These are phyloP conservation scores for Purshia tridentata DNA, from an alignment of 306 rosid genomes.

Conservation along the genomic window DNA sequence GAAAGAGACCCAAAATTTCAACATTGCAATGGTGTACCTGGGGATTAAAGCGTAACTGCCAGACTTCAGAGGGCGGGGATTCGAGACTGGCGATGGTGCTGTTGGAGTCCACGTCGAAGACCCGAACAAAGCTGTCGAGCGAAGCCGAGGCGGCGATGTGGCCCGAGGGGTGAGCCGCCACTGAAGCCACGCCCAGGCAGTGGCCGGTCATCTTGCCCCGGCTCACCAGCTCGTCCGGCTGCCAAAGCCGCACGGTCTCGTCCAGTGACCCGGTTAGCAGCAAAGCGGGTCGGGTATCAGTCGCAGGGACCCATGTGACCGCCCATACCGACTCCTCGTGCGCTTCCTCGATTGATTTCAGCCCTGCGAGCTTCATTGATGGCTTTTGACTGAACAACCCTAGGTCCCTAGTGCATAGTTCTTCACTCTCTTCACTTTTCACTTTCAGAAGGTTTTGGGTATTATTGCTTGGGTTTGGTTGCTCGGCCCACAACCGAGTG, in stretches of 20 bases:
- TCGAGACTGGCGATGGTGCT: slow-evolving; percentile 84
- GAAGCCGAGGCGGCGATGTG: slow-evolving; percentile 88
- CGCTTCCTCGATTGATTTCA: slow-evolving; percentile 77
- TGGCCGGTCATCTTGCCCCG: slow-evolving; percentile 84
- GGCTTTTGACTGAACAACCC: not conserved
- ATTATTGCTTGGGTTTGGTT: too few relatives aligned
- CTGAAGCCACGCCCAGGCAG: slow-evolving; percentile 95
- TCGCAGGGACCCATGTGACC: slow-evolving; percentile 84
- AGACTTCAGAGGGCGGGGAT: slow-evolving; percentile 97
- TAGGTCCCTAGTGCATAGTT: slow-evolving; percentile 10
- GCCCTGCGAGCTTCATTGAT: slow-evolving; percentile 83
- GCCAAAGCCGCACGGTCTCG: slow-evolving; percentile 91
- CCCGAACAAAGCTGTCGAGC: slow-evolving; percentile 88
- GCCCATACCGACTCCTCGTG: slow-evolving; percentile 98
- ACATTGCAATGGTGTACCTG: slow-evolving; percentile 40
- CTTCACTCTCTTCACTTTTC: not conserved
- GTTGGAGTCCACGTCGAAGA: slow-evolving; percentile 87
- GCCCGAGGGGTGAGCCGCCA: slow-evolving; percentile 91
- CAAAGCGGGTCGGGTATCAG: slow-evolving; percentile 65
- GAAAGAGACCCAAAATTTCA: not conserved
- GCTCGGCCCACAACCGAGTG: too few relatives aligned
- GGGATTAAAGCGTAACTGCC: slow-evolving; percentile 95
- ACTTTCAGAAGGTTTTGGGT: not conserved
- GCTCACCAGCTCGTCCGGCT: slow-evolving; percentile 70
- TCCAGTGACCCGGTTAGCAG: slow-evolving; percentile 92